These are phyloP conservation scores for Phytophthora megakarya DNA, from an alignment of 352 stramenopile genomes.

Conservation along the genomic window DNA sequence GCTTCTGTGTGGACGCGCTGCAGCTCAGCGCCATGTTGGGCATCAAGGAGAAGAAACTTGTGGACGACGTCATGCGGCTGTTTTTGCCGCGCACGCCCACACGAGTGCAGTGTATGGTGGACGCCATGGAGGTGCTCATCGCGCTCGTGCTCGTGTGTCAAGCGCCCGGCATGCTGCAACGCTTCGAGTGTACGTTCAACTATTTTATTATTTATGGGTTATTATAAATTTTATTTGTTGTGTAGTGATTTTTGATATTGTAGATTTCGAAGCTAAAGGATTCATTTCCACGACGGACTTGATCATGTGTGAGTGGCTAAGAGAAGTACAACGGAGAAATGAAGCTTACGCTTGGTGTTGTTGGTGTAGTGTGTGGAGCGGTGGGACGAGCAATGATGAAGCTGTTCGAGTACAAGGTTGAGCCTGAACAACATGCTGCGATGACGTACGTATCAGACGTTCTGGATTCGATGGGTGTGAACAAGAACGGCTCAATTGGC, in stretches of 20 bases:
- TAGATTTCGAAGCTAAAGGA: conserved; percentile 45
- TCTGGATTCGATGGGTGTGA: conserved; percentile 38
- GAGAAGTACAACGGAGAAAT: conserved; percentile 9
- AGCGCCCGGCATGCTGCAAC: conserved; percentile 54
- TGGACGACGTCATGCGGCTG: conserved; percentile 53
- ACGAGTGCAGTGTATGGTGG: conserved; percentile 69
- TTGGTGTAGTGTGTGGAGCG: conserved; percentile 47
- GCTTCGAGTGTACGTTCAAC: conserved; percentile 51
- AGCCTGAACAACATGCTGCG: conserved; percentile 41
- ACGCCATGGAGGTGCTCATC: conserved; percentile 72
- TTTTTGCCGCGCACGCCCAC: conserved; percentile 62
- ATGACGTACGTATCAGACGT: conserved; percentile 54
- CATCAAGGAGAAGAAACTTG: conserved; percentile 53
- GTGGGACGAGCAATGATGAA: conserved; percentile 60
- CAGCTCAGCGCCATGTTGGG: conserved; percentile 55
- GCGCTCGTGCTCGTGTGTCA: conserved; percentile 69
- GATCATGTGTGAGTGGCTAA: conserved; percentile 45
- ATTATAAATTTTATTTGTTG: conserved; percentile 2
- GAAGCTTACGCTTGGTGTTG: conserved; percentile 5
- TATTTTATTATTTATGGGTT: conserved; percentile 1
- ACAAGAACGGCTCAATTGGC: conserved; percentile 27
- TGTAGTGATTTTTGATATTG: conserved; percentile 66
- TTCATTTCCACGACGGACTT: conserved; percentile 47
- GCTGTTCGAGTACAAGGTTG: conserved; percentile 58
- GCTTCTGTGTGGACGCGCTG: conserved; percentile 63